Conservation (phyloP, 768 basidiomycete species). For the Hypsizygus marmoreus region DNA sequence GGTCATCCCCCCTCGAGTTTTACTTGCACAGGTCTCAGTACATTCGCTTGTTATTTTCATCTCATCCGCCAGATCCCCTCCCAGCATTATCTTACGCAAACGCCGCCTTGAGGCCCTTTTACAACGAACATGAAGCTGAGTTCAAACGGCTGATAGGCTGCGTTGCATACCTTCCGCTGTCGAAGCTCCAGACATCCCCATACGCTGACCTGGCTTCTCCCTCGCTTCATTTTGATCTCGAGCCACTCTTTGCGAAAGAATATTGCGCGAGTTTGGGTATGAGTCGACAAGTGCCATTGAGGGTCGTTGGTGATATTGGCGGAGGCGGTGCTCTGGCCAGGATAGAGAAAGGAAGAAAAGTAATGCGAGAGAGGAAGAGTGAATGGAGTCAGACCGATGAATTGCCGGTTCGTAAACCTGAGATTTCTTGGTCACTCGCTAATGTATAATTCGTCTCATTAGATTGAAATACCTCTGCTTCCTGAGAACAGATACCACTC, state of each 20-base stretch:
- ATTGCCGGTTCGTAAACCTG: slow-evolving; percentile 63
- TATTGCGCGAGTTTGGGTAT: slow-evolving; percentile 87
- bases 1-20: slow-evolving; percentile 85
- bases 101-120: slow-evolving; percentile 62
- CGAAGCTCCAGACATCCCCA: slow-evolving; percentile 65
- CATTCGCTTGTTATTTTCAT: slow-evolving; percentile 70
- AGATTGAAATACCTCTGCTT: slow-evolving; percentile 94
- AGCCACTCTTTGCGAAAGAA: slow-evolving; percentile 83
- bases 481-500: slow-evolving; percentile 93
- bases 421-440: neutral
- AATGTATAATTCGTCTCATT: slow-evolving; percentile 1
- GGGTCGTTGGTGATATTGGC: slow-evolving; percentile 91
- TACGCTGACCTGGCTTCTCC: slow-evolving; percentile 77
- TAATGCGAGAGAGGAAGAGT: slow-evolving; percentile 91
- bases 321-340: slow-evolving; percentile 87
- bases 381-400: slow-evolving; percentile 92
- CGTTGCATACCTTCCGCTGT: slow-evolving; percentile 68
- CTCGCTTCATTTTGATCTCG: slow-evolving; percentile 74
- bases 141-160: slow-evolving; percentile 72
- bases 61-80: slow-evolving; percentile 55
- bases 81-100: slow-evolving; percentile 79
- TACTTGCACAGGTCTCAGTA: slow-evolving; percentile 90
- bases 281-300: slow-evolving; percentile 85
- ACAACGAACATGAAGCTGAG: slow-evolving; percentile 58
- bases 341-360: slow-evolving; percentile 92